phyloP scores from a whole-genome alignment of 2,329 filamentous ascomycete genomes.

The Fusarium sp. region DNA sequence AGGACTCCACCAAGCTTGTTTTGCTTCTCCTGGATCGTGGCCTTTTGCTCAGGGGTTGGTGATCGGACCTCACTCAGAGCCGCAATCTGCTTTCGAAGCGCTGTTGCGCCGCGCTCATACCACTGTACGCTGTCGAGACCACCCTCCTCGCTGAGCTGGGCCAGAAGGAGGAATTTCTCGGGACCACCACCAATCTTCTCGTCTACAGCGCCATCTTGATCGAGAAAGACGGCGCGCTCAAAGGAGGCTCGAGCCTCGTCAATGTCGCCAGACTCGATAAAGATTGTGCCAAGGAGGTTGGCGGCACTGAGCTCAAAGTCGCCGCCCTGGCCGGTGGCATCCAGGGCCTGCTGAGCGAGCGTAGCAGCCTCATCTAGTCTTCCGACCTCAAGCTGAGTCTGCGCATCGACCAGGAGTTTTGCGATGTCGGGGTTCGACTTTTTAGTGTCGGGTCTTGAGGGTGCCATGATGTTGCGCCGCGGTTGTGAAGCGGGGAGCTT shows the following conservation, averaged over 20 bases:
- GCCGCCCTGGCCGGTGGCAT: conserved; percentile 57
- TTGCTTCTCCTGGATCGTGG: conserved; percentile 73
- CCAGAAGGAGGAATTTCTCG: conserved; percentile 95
- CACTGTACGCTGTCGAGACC: conserved; percentile 73
- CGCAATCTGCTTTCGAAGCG: conserved; percentile 78
- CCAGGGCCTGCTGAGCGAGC: conserved; percentile 58
- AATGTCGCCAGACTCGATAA: conserved; percentile 83
- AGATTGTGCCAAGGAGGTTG: conserved; percentile 82
- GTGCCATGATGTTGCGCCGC: conserved; percentile 52
- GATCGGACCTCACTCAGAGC: conserved; percentile 62
- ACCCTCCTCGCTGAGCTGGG: conserved; percentile 83
- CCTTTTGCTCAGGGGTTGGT: conserved; percentile 55
- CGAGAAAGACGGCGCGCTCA: conserved; percentile 76
- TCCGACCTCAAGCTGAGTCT: conserved; percentile 56
- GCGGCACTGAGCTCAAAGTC: conserved; percentile 72
- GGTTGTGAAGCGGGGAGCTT: conserved; percentile 18
- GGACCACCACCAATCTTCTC: conserved; percentile 82
- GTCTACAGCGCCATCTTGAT: conserved; percentile 77
- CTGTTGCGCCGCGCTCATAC: conserved; percentile 77
- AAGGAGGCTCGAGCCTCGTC: conserved; percentile 80
- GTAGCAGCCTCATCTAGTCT: conserved; percentile 55
- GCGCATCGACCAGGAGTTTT: conserved; percentile 53
- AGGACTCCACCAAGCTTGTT: conserved; percentile 88
- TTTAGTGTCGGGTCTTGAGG: conserved; percentile 54
- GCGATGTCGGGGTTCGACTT: conserved; percentile 50